Percentiles rank a stretch among this genome's conserved stretches.
These are phyloP conservation scores for Tardiomyces depauwii DNA, from an alignment of 1,139 yeast species.

Conservation along the genomic window DNA sequence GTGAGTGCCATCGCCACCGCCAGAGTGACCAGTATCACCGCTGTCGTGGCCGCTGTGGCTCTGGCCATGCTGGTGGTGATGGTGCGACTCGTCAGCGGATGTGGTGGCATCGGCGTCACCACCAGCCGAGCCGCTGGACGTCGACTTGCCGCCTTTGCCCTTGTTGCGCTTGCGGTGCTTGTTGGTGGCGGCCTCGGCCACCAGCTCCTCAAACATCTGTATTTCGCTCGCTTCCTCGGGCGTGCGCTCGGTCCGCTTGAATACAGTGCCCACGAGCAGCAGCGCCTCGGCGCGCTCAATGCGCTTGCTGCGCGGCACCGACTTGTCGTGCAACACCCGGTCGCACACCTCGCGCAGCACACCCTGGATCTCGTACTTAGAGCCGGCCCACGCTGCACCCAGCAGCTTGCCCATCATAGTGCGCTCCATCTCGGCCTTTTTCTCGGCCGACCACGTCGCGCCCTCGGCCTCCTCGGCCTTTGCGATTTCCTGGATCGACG, in stretches of 20 bases:
- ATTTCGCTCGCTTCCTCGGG: slow-evolving; percentile 88
- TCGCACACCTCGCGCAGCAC: slow-evolving; percentile 85
- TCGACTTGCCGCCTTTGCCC: slow-evolving; percentile 10
- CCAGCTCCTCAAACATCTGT: slow-evolving; percentile 78
- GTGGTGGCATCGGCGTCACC: too few relatives aligned
- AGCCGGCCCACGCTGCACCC: slow-evolving; percentile 96
- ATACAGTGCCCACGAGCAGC: slow-evolving; percentile 62
- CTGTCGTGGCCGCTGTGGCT: too few relatives aligned
- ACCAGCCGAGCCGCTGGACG: too few relatives aligned
- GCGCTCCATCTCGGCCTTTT: slow-evolving; percentile 77
- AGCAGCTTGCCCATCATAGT: slow-evolving; percentile 79
- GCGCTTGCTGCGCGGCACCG: slow-evolving; percentile 43
- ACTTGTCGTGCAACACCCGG: slow-evolving; percentile 52
- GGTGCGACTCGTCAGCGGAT: background rate
- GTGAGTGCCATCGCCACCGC: too few relatives aligned
- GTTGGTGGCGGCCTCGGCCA: slow-evolving; percentile 83
- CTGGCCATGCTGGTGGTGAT: background rate
- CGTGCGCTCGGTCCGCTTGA: slow-evolving; percentile 55
- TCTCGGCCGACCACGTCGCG: slow-evolving; percentile 63
- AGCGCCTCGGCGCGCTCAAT: slow-evolving; percentile 74
- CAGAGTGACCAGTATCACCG: too few relatives aligned
- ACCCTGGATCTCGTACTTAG: slow-evolving; percentile 81
- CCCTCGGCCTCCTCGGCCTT: slow-evolving; percentile 38
- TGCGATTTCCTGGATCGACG: slow-evolving; percentile 64
- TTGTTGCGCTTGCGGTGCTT: slow-evolving; percentile 40